Percentiles rank a stretch among this genome's conserved stretches.
These are phyloP conservation scores for Serendipita vermifera DNA, from an alignment of 768 basidiomycete genomes.

Conservation along the genomic window DNA sequence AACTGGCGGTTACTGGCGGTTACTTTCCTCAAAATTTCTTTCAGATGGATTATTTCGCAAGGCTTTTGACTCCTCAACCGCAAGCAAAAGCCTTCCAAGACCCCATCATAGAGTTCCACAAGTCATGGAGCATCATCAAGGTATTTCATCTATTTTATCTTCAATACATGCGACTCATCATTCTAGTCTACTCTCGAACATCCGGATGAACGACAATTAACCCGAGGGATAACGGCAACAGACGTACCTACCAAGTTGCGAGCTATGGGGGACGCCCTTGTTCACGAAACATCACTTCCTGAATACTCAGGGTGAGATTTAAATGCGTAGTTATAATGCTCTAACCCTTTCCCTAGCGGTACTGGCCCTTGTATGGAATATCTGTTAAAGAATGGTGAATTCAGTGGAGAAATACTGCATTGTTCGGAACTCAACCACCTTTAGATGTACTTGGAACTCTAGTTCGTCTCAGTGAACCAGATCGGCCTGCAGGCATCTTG, in stretches of 20 bases:
- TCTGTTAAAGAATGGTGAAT: slow-evolving; percentile 73
- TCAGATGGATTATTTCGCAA: slow-evolving; percentile 78
- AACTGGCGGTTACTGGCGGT: too few relatives aligned
- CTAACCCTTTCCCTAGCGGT: slow-evolving; percentile 34
- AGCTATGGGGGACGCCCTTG: slow-evolving; percentile 73
- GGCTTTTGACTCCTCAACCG: slow-evolving; percentile 46
- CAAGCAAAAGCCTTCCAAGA: slow-evolving; percentile 44
- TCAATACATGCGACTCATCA: not conserved
- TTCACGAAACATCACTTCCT: slow-evolving; percentile 71
- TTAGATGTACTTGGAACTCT: slow-evolving; percentile 73
- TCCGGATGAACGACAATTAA: slow-evolving; percentile 81
- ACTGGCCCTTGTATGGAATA: slow-evolving; percentile 88
- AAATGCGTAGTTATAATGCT: slow-evolving; percentile 9
- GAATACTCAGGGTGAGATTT: slow-evolving; percentile 64
- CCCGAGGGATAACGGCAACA: slow-evolving; percentile 67
- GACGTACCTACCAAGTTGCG: slow-evolving; percentile 63
- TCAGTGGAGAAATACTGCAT: slow-evolving; percentile 5
- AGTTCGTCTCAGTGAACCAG: slow-evolving; percentile 71
- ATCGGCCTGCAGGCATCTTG: slow-evolving; percentile 82
- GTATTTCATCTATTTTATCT: slow-evolving; percentile 25
- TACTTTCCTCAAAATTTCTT: too few relatives aligned
- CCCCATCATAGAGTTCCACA: slow-evolving; percentile 58
- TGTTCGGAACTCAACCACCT: not conserved
- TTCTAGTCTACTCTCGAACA: slow-evolving; percentile 63
- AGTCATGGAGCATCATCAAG: slow-evolving; percentile 63